Conservation (phyloP, 495 filamentous ascomycete genomes). For the Hapsidospora chrysogenum region DNA sequence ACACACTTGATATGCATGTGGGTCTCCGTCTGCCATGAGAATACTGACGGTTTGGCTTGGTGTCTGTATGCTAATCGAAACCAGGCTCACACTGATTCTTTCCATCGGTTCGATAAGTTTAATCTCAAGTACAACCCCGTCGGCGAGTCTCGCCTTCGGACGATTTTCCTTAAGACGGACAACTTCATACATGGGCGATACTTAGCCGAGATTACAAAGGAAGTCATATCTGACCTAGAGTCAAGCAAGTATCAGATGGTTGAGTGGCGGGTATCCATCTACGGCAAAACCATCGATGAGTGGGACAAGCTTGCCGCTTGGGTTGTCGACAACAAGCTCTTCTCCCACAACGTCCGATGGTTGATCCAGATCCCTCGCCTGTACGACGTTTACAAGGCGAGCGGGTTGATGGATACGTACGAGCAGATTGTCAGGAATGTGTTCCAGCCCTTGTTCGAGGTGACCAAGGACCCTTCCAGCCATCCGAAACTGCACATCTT, state of each 20-base stretch:
- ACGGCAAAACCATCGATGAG: constrained; percentile 78
- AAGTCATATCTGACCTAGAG: constrained; percentile 94
- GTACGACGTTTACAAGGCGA: constrained; percentile 89
- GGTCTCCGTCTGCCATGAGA: constrained; percentile 11
- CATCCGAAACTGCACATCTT: constrained; percentile 93
- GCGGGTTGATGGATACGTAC: constrained; percentile 68
- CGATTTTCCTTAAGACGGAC: constrained; percentile 96
- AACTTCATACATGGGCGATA: constrained; percentile 95
- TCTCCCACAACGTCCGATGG: constrained; percentile 96
- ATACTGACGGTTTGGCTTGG: neutral
- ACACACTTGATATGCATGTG: constrained; percentile 97
- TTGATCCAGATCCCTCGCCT: constrained; percentile 88
- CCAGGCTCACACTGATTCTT: constrained; percentile 90
- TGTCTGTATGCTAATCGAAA: constrained; percentile 1
- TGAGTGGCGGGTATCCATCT: constrained; percentile 96
- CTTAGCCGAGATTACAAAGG: constrained; percentile 90
- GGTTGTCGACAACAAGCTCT: constrained; percentile 98
- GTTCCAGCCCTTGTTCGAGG: constrained; percentile 89
- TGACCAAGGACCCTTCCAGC: constrained; percentile 68
- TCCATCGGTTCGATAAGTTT: constrained; percentile 98
- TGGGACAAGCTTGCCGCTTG: constrained; percentile 97
- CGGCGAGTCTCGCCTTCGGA: constrained; percentile 83
- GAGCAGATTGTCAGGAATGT: constrained; percentile 84
- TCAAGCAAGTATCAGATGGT: constrained; percentile 99
- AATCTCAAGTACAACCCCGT: constrained; percentile 98